phyloP scores from a whole-genome alignment of 1,284 basidiomycete species.

The Stereum hirsutum region DNA sequence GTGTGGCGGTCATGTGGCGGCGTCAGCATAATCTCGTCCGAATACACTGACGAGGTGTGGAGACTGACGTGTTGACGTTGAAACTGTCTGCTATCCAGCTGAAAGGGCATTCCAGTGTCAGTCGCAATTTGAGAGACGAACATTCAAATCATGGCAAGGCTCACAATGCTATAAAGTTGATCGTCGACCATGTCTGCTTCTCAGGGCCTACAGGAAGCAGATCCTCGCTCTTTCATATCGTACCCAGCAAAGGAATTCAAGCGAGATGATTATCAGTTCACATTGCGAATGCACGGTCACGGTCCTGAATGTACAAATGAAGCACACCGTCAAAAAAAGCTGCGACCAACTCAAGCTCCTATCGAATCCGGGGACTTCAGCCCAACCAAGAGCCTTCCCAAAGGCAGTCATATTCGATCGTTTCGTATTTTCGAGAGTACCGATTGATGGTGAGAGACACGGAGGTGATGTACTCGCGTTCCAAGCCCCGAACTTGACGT shows the following conservation, averaged over 20 bases:
- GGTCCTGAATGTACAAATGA: neutral
- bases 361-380: too few species aligned
- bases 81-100: constrained; percentile 80
- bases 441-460: too few species aligned
- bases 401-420: too few species aligned
- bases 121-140: neutral
- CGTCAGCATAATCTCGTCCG: constrained; percentile 4
- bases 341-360: too few species aligned
- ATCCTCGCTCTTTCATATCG: constrained; percentile 51
- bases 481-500: too few species aligned
- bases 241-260: neutral
- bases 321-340: constrained; percentile 6
- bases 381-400: too few species aligned
- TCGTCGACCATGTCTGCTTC: constrained; percentile 48
- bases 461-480: too few species aligned
- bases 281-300: neutral
- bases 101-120: constrained; percentile 8
- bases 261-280: neutral
- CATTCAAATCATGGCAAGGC: constrained; percentile 15
- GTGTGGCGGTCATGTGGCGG: too few species aligned
- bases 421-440: too few species aligned
- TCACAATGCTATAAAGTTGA: constrained; percentile 61
- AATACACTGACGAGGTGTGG: constrained; percentile 2
- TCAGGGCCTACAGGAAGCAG: constrained; percentile 48
- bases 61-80: constrained; percentile 67